Base-by-base conservation (phyloP, 2,329 filamentous ascomycete genomes). In the Trichoderma sp. region DNA sequence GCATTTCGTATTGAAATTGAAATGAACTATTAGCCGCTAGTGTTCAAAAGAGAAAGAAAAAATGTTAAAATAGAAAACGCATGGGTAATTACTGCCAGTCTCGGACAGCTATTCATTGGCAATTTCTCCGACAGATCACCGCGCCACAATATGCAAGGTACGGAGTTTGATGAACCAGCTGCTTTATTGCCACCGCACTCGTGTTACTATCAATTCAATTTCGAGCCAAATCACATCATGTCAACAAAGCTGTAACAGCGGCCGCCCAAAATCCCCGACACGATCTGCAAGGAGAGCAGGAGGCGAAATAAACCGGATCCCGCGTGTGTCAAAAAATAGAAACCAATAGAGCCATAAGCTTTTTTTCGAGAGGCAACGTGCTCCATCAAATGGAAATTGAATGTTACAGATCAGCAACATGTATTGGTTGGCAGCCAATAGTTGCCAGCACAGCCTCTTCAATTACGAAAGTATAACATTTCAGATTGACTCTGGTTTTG, bases 71-170 rank as follows among this genome's bases (percentile, higher is more conserved):
- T 27, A 56, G 27, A 56, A 49, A 21, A 10, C 7, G 8, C n/a
- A 49, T 43, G 16, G 16, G 40, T 24, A 49, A 24, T 49, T 10
- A 49, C 24, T 49, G 21, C 10, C n/a, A 8, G 47, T 24, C 21
- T 21, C 16, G 19, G 47, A 49, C n/a, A 13, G 8, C 21, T 24
- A 4, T 47, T 21, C 19, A 37, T 31, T 27, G 35, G 40, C 63
- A 57, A 66, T 66, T 57, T 49, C 63, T 58, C 63, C 53, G 53
- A 66, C 27, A 40, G 55, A 66, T 66, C 63, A 66, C 63, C 63
- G 40, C 63, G 63, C 63, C 63, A 66, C 63, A 47, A 35, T 49
- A 65, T 65, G 62, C 62, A 65, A 65, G 62, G 62, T 65, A 65
- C 62, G 29, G 29, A 29, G 61, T 31, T 56, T 57, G 55, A 21